Evolutionary conservation across 2,329 filamentous ascomycete genomes (phyloP).

Genomic region (Bimuria novae-zelandiae): DNA sequence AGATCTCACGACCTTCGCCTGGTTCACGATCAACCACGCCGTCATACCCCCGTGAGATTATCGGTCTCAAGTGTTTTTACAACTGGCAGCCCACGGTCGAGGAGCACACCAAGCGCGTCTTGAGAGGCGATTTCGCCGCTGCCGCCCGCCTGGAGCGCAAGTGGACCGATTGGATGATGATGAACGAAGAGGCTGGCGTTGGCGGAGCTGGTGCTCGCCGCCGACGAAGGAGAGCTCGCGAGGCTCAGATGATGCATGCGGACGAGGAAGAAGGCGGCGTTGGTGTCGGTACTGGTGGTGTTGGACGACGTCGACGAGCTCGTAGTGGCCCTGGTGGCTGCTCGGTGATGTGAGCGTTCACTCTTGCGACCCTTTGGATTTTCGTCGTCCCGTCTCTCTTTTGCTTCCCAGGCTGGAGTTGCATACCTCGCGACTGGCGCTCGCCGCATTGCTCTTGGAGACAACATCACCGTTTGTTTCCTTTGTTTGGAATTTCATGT

Average conservation of each 20-base stretch:
- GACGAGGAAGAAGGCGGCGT: conserved; percentile 74
- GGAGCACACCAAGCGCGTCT: conserved; percentile 85
- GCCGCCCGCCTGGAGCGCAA: conserved; percentile 83
- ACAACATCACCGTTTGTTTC: too few species aligned
- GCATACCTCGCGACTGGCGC: too few species aligned
- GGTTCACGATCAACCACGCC: conserved; percentile 38
- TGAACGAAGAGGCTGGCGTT: conserved; percentile 79
- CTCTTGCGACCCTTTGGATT: too few species aligned
- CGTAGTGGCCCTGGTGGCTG: conserved; percentile 54
- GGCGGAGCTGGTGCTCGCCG: conserved; percentile 67
- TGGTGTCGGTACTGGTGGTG: conserved; percentile 39
- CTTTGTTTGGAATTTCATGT: too few species aligned
- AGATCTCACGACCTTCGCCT: conserved; percentile 61
- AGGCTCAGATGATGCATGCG: conserved; percentile 78
- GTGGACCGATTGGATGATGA: conserved; percentile 95
- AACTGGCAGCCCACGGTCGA: conserved; percentile 94
- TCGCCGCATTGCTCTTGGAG: too few species aligned
- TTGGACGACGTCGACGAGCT: conserved; percentile 51
- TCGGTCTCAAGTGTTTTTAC: conserved; percentile 90
- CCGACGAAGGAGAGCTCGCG: conserved; percentile 75
- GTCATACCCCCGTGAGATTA: conserved; percentile 76
- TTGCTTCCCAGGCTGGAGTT: too few species aligned
- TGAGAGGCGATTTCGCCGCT: conserved; percentile 73
- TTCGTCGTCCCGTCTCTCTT: neutral
- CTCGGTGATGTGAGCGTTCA: conserved; percentile 54